Evolutionary conservation across 441 rosid species (phyloP).

Genomic region (Biscutella laevigata): DNA sequence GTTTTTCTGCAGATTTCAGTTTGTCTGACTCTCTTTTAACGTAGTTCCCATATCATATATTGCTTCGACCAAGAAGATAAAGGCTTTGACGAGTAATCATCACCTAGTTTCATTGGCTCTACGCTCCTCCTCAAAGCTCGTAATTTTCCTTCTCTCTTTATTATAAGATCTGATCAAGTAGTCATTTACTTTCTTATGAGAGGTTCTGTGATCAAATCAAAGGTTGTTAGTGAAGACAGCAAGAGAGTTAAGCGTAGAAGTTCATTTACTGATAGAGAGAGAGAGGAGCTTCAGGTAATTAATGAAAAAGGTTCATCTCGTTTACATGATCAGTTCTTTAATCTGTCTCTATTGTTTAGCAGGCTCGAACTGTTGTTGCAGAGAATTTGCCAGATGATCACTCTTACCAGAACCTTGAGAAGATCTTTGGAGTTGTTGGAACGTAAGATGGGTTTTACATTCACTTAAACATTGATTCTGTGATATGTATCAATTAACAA

Average conservation of each 20-base stretch:
- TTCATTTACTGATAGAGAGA: conserved; percentile 77
- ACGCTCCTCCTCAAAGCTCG: conserved; percentile 71
- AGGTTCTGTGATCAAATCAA: conserved; percentile 4
- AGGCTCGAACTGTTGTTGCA: conserved; percentile 74
- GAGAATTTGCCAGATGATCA: conserved; percentile 98
- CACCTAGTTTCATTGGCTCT: conserved; percentile 66
- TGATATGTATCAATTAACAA: not conserved
- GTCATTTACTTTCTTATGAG: not conserved
- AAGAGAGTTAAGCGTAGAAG: conserved; percentile 66
- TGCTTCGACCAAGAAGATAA: conserved; percentile 79
- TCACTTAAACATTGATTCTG: not conserved
- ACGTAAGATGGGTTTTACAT: conserved; percentile 26
- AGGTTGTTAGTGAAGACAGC: conserved; percentile 69
- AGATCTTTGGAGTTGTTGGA: conserved; percentile 69
- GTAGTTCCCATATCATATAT: conserved; percentile 67
- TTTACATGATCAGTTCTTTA: no score
- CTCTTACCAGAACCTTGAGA: conserved; percentile 86
- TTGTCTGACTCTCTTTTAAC: no score
- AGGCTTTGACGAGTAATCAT: conserved; percentile 51
- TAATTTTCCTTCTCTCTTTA: conserved; percentile 34
- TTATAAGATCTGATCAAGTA: not conserved
- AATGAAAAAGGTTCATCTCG: not conserved
- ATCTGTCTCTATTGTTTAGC: not conserved
- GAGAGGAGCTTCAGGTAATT: conserved; percentile 77
- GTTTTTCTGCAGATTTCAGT: not conserved